phyloP scores from a whole-genome alignment of 176 grass and related monocot species.

The Pharus latifolius region DNA sequence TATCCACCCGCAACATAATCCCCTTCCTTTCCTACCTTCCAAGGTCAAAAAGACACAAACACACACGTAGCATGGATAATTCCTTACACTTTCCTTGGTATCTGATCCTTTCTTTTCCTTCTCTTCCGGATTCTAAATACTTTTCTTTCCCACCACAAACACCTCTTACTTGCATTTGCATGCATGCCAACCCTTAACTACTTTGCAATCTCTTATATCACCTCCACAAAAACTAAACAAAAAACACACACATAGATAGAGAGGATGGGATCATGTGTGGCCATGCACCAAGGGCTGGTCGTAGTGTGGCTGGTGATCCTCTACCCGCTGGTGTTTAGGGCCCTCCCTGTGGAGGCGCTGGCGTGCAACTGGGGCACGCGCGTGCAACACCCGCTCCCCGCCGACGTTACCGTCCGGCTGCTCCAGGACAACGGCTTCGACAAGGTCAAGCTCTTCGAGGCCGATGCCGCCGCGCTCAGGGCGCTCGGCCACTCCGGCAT shows the following conservation, averaged over 20 bases:
- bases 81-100: neutral
- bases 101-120: constrained; percentile 20
- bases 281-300: constrained; percentile 18
- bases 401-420: constrained; percentile 55
- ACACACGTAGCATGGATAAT: neutral
- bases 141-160: constrained; percentile 4
- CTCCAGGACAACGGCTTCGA: constrained; percentile 68
- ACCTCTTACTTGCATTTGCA: neutral
- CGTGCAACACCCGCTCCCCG: constrained; percentile 40
- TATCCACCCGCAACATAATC: neutral
- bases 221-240: neutral
- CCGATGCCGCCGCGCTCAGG: constrained; percentile 34
- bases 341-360: constrained; percentile 25
- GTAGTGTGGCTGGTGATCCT: constrained; percentile 23
- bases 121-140: constrained; percentile 15
- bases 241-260: neutral
- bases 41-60: constrained; percentile 7
- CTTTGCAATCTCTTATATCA: neutral
- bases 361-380: constrained; percentile 83
- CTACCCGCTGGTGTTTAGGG: constrained; percentile 33
- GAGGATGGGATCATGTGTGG: constrained; percentile 27
- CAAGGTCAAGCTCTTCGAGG: constrained; percentile 90
- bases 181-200: neutral
- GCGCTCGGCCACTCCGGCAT: constrained; percentile 73
- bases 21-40: constrained; percentile 20